Evolutionary conservation across 202 grass and related monocot species (phyloP).

Genomic region (Miscanthus sacchariflorus): DNA sequence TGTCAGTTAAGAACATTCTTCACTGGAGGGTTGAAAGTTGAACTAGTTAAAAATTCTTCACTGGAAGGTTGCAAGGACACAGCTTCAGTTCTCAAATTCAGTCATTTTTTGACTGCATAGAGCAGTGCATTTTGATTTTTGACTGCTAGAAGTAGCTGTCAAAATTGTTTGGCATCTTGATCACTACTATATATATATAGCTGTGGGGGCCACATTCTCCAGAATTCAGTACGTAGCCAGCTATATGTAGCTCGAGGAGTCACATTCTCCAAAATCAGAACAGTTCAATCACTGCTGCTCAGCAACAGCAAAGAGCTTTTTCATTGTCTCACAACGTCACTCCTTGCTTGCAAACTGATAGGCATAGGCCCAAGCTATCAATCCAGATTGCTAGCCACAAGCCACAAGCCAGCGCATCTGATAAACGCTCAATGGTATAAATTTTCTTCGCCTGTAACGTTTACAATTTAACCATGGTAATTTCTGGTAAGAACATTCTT

Average conservation of each 20-base stretch:
- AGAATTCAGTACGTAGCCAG: constrained; percentile 26
- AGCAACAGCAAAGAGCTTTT: constrained; percentile 39
- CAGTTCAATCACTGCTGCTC: constrained; percentile 32
- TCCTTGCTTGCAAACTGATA: constrained; percentile 37
- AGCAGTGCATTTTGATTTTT: constrained; percentile 24
- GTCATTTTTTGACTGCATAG: constrained; percentile 31
- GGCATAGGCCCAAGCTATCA: constrained; percentile 19
- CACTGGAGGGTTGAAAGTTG: constrained; percentile 48
- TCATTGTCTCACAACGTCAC: constrained; percentile 43
- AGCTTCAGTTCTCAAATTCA: background rate
- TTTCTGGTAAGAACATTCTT: constrained; percentile 38
- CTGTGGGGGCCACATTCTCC: constrained; percentile 37
- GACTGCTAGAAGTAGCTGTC: constrained; percentile 34
- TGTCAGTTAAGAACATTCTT: constrained; percentile 60
- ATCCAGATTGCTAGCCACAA: constrained; percentile 23
- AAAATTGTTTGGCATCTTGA: constrained; percentile 41
- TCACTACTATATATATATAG: background rate
- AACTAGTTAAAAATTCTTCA: constrained; percentile 42
- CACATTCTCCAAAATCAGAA: constrained; percentile 59
- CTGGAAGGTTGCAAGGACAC: constrained; percentile 10
- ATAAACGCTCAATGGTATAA: background rate
- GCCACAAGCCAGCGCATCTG: background rate
- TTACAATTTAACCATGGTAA: constrained; percentile 18
- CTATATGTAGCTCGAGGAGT: constrained; percentile 27
- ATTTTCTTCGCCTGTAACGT: background rate